Percentiles rank a stretch among this genome's conserved stretches.
Evolutionary conservation across 2,329 filamentous ascomycete species (phyloP).

Genomic region (Geosmithia flava): DNA sequence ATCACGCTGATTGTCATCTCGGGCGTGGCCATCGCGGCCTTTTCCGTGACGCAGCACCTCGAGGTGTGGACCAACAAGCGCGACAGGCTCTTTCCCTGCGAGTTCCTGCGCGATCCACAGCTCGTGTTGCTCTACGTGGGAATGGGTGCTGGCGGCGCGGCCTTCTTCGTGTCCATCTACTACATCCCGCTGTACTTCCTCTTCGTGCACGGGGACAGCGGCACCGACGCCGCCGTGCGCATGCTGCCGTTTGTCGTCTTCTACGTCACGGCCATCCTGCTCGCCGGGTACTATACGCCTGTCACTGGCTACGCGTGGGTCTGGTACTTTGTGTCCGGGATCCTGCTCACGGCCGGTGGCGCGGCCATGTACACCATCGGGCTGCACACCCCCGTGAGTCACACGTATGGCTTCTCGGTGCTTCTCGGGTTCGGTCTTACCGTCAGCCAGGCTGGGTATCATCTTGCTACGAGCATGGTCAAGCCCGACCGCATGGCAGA

Average conservation of each 20-base stretch:
- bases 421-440: too few species aligned
- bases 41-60: conserved; percentile 20
- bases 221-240: conserved; percentile 20
- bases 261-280: conserved; percentile 14
- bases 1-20: conserved; percentile 21
- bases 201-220: conserved; percentile 26
- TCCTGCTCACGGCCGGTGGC: conserved; percentile 19
- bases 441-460: too few species aligned
- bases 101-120: conserved; percentile 20
- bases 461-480: too few species aligned
- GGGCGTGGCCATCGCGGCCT: conserved; percentile 24
- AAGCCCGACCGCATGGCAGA: too few species aligned
- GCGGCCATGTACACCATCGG: conserved; percentile 15
- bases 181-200: conserved; percentile 38
- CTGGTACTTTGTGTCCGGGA: conserved; percentile 22
- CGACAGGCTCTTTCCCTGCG: conserved; percentile 23
- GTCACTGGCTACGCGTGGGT: conserved; percentile 22
- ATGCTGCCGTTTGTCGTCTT: conserved; percentile 26
- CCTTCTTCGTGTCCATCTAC: conserved; percentile 20
- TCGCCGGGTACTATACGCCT: too few species aligned
- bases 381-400: background rate
- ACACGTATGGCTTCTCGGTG: background rate
- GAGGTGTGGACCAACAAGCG: conserved; percentile 2
- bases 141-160: conserved; percentile 16
- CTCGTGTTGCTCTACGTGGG: conserved; percentile 24